phyloP scores from a whole-genome alignment of 1,284 basidiomycete genomes.

The Irpex sp. region DNA sequence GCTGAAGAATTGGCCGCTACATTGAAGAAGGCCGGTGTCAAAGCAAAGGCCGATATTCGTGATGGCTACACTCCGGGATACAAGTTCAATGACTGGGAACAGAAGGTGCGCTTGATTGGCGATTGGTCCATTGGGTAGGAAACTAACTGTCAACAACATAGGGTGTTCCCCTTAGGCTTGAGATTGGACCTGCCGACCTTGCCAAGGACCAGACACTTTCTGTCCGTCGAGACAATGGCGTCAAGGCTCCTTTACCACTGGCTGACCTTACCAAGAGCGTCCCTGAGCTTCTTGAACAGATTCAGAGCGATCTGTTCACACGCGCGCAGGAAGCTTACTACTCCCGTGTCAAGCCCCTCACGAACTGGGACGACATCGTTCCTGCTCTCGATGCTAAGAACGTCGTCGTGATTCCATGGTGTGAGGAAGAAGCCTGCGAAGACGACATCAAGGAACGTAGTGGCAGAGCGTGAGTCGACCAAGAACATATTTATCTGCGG shows the following conservation, averaged over 20 bases:
- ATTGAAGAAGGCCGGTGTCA: conserved; percentile 71
- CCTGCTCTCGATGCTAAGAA: conserved; percentile 88
- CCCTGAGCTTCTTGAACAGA: conserved; percentile 72
- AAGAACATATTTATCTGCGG: neutral
- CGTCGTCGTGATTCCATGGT: conserved; percentile 94
- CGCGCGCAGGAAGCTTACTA: conserved; percentile 78
- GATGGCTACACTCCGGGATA: conserved; percentile 97
- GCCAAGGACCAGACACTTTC: conserved; percentile 79
- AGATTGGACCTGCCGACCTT: conserved; percentile 94
- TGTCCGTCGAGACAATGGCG: conserved; percentile 87
- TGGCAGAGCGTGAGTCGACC: conserved; percentile 69
- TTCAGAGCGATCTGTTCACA: conserved; percentile 88
- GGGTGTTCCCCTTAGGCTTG: conserved; percentile 96
- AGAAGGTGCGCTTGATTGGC: conserved; percentile 58
- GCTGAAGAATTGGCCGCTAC: conserved; percentile 74
- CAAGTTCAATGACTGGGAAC: conserved; percentile 99
- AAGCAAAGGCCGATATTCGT: conserved; percentile 88
- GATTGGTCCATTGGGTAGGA: neutral
- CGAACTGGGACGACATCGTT: conserved; percentile 90
- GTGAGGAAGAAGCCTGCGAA: conserved; percentile 91
- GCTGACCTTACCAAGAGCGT: conserved; percentile 58
- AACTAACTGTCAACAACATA: conserved; percentile 26
- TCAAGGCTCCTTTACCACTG: conserved; percentile 75
- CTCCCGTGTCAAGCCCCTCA: conserved; percentile 71
- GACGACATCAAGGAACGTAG: conserved; percentile 98